These are phyloP conservation scores for Drosera capensis DNA, from an alignment of 148 eudicot genomes.

Conservation along the genomic window DNA sequence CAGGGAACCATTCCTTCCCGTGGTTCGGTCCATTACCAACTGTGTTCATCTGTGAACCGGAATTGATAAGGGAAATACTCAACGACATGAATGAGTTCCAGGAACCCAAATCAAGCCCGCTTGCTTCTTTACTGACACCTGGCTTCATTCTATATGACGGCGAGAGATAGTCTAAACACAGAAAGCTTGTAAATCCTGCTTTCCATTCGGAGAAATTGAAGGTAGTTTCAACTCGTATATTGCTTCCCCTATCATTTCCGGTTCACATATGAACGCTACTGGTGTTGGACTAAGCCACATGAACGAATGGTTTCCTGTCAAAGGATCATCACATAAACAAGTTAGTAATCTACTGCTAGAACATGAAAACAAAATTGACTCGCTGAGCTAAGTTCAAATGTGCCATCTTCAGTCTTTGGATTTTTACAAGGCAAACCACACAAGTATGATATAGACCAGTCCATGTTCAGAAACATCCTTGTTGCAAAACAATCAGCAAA, in stretches of 20 bases:
- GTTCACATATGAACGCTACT: slow-evolving; percentile 7
- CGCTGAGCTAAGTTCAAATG: too few species aligned
- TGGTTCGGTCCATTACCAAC: slow-evolving; percentile 25
- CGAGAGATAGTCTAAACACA: not conserved
- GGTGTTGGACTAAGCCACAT: slow-evolving; percentile 13
- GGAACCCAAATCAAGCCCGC: slow-evolving; percentile 20
- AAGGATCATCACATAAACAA: not conserved
- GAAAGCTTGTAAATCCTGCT: too few species aligned
- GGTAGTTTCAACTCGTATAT: too few species aligned
- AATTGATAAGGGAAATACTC: slow-evolving; percentile 17
- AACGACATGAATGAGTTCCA: slow-evolving; percentile 20
- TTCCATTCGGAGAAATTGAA: too few species aligned
- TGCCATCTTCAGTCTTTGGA: too few species aligned
- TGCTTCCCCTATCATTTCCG: slow-evolving; percentile 13
- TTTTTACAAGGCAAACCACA: too few species aligned
- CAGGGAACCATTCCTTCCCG: slow-evolving; percentile 21
- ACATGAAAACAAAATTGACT: not conserved
- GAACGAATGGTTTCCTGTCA: slow-evolving; percentile 11
- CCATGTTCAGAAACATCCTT: too few species aligned
- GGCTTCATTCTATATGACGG: slow-evolving; percentile 23
- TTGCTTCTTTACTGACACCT: slow-evolving; percentile 12
- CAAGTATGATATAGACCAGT: too few species aligned
- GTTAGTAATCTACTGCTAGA: not conserved
- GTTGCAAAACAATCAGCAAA: too few species aligned
- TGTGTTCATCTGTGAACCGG: slow-evolving; percentile 19